A percentile compares a stretch with the other conserved stretches of the same genome.
Evolutionary conservation across 306 rosid genomes (phyloP).

Genomic region (Vigna nakashimae): DNA sequence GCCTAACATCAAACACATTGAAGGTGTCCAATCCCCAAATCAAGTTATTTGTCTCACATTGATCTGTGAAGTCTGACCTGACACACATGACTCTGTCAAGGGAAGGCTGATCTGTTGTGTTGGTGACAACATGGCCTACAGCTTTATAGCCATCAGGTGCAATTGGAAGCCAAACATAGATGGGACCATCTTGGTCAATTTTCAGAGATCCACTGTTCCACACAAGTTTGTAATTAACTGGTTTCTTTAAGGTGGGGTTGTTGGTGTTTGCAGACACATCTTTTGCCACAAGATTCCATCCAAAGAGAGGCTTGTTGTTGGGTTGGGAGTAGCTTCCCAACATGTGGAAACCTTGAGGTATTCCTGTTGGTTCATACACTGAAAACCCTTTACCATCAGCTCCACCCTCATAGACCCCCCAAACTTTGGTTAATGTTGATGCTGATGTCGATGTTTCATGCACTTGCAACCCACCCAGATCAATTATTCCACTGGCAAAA

Average conservation of each 20-base stretch:
- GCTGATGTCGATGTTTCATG: conserved; percentile 61
- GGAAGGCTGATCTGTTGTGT: conserved; percentile 61
- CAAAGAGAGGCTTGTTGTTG: conserved; percentile 70
- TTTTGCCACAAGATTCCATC: conserved; percentile 71
- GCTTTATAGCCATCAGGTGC: conserved; percentile 77
- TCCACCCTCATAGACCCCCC: conserved; percentile 71
- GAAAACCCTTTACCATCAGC: conserved; percentile 62
- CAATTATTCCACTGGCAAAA: conserved; percentile 64
- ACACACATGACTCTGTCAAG: conserved; percentile 67
- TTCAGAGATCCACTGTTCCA: conserved; percentile 59
- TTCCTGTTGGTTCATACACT: conserved; percentile 70
- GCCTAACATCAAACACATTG: conserved; percentile 59
- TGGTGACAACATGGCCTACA: conserved; percentile 67
- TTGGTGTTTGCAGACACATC: conserved; percentile 33
- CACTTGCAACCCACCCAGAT: conserved; percentile 75
- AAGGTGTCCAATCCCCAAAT: conserved; percentile 66
- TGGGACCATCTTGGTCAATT: conserved; percentile 34
- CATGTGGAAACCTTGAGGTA: conserved; percentile 72
- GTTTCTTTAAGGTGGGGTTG: conserved; percentile 48
- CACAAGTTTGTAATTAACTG: conserved; percentile 67
- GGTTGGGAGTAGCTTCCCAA: conserved; percentile 74
- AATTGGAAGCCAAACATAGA: conserved; percentile 73
- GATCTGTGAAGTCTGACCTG: conserved; percentile 68
- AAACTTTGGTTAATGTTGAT: conserved; percentile 64
- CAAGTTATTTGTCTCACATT: conserved; percentile 56